These are phyloP conservation scores for Fomitopsis palustris DNA, from an alignment of 1,284 basidiomycete genomes.

Conservation along the genomic window DNA sequence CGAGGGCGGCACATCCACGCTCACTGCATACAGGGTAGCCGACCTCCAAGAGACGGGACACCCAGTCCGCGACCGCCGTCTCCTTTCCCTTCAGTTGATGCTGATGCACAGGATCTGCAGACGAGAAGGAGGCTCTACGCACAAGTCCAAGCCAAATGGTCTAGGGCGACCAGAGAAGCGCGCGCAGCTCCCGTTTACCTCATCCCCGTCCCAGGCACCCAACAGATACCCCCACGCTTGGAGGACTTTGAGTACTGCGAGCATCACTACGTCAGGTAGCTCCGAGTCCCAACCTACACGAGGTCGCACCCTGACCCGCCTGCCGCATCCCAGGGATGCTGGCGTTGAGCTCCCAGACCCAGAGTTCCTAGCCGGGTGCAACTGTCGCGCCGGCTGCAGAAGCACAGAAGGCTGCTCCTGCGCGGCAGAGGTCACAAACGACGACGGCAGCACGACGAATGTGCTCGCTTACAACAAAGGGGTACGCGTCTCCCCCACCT, in stretches of 20 bases:
- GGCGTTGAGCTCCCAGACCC: conserved; percentile 17
- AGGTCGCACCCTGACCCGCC: not conserved
- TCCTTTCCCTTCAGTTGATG: too few species aligned
- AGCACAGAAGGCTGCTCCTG: conserved; percentile 29
- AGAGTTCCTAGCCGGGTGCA: conserved; percentile 27
- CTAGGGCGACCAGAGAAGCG: not conserved
- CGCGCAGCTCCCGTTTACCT: conserved; percentile 44
- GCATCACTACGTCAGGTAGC: conserved; percentile 44
- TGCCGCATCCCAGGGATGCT: conserved; percentile 4
- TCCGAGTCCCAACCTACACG: not conserved
- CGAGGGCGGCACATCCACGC: too few species aligned
- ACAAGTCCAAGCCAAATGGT: conserved; percentile 2
- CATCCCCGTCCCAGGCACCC: conserved; percentile 43
- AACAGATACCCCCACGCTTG: conserved; percentile 40
- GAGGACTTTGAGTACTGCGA: conserved; percentile 50
- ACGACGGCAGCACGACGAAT: conserved; percentile 12
- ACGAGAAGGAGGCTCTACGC: too few species aligned
- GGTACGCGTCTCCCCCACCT: conserved; percentile 12
- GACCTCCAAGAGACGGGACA: not conserved
- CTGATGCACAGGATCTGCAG: too few species aligned
- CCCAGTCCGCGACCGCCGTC: too few species aligned
- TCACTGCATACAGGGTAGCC: too few species aligned
- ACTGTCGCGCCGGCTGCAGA: conserved; percentile 27
- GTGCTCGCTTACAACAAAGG: conserved; percentile 41
- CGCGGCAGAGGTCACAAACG: conserved; percentile 23